Evolutionary conservation across 768 basidiomycete genomes (phyloP).

Genomic region (Phylloporus sp.): DNA sequence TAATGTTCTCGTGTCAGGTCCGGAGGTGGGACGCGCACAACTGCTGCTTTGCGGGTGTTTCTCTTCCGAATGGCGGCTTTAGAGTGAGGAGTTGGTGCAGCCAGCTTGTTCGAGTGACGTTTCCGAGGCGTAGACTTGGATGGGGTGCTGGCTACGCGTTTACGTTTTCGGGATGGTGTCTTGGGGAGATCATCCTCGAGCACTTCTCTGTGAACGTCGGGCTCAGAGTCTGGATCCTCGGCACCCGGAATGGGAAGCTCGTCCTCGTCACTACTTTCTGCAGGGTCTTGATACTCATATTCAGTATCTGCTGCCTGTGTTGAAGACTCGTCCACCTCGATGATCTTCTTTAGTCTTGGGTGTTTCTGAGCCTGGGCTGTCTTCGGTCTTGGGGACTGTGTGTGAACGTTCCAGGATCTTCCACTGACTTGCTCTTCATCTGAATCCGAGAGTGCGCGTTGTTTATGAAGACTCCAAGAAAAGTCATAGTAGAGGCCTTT

Average conservation of each 20-base stretch:
- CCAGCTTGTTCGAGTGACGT: conserved; percentile 37
- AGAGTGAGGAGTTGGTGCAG: conserved; percentile 70
- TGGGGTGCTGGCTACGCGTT: conserved; percentile 29
- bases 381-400: conserved; percentile 16
- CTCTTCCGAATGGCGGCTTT: conserved; percentile 59
- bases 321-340: conserved; percentile 23
- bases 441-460: conserved; percentile 31
- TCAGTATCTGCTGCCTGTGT: conserved; percentile 16
- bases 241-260: conserved; percentile 13
- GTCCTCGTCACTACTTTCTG: conserved; percentile 16
- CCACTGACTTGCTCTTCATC: conserved; percentile 33
- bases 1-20: conserved; percentile 33
- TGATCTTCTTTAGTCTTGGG: conserved; percentile 15
- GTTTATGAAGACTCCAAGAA: conserved; percentile 49
- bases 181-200: conserved; percentile 33
- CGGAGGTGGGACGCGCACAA: conserved; percentile 33
- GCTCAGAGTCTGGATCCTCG: conserved; percentile 24
- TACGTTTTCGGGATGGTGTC: conserved; percentile 55
- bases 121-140: conserved; percentile 34
- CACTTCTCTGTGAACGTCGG: conserved; percentile 24
- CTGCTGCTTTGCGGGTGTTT: conserved; percentile 23
- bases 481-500: conserved; percentile 62
- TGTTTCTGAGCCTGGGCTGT: conserved; percentile 15
- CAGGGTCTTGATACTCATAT: conserved; percentile 21
- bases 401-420: conserved; percentile 44